Base-by-base conservation (phyloP, 1,284 basidiomycete genomes). In the Heterobasidion annosum region DNA sequence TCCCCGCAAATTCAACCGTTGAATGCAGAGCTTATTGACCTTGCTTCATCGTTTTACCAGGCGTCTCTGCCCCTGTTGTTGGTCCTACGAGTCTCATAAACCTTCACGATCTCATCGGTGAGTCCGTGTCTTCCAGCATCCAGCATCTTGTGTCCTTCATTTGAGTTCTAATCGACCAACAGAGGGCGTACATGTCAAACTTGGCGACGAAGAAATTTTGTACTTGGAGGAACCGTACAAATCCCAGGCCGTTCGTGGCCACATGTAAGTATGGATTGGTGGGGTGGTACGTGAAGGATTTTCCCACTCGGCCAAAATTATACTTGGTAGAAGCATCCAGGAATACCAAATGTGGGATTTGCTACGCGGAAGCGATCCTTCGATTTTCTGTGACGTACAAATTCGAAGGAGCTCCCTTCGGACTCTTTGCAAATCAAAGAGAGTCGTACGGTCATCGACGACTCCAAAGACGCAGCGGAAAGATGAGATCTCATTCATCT, bases 171-270 rank as follows among this genome's bases (percentile, higher is more conserved):
- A 9, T n/a, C 18, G 2, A 12, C 18, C 2, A 12, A 13, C 52
- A 54, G 53, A 34, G 13, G 48, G 48, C 8, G 18, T 56, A 16
- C 34, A 56, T 32, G 51, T 56, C 12, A 45, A 48, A 16, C 51
- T 56, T 7, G 50, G 15, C 32, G 55, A 52, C 4, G 55, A 52
- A 32, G 55, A 56, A 8, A 53, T 56, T 15, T 35, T 34, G n/a
- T 56, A 52, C 40, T 25, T 56, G 16, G 51, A 56, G 34, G 55
- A 49, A 34, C 25, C 55, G 8, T 56, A 56, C 40, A 34, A 13
- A 16, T 37, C 55, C 10, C 33, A 42, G 45, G 15, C 51, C 2
- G 32, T 56, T 25, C 19, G 48, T n/a, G 55, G 54, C 9, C 54
- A 54, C 35, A 16, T 16, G 48, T 50, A 50, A 8, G 8, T 25